These are phyloP conservation scores for Luffa aegyptiaca DNA, from an alignment of 306 rosid genomes.

Conservation along the genomic window DNA sequence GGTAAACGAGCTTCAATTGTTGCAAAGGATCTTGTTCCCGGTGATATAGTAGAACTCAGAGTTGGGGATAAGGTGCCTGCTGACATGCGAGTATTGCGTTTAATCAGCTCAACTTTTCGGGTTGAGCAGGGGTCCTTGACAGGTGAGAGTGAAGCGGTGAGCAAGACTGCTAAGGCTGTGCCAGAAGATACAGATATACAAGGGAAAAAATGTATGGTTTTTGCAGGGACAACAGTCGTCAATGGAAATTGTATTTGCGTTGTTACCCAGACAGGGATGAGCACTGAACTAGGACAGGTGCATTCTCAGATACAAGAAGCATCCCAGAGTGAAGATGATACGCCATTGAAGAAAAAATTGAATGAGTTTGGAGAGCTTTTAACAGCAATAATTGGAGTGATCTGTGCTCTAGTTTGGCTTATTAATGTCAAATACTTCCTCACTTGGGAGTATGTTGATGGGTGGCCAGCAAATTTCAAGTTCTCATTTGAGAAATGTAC, in stretches of 20 bases:
- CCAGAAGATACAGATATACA: slow-evolving; percentile 32
- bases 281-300: slow-evolving; percentile 54
- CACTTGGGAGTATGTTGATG: slow-evolving; percentile 33
- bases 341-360: slow-evolving; percentile 51
- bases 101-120: slow-evolving; percentile 38
- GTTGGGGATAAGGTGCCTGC: slow-evolving; percentile 48
- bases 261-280: slow-evolving; percentile 55
- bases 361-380: slow-evolving; percentile 40
- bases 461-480: slow-evolving; percentile 37
- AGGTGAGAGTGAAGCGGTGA: slow-evolving; percentile 49
- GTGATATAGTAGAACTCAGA: slow-evolving; percentile 40
- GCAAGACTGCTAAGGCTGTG: slow-evolving; percentile 31
- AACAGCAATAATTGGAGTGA: slow-evolving; percentile 32
- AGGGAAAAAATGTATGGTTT: slow-evolving; percentile 30
- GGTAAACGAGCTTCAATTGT: slow-evolving; percentile 30
- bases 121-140: slow-evolving; percentile 43
- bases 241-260: slow-evolving; percentile 48
- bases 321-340: slow-evolving; percentile 43
- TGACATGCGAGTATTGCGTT: slow-evolving; percentile 30
- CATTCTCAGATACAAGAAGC: slow-evolving; percentile 52
- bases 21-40: slow-evolving; percentile 80
- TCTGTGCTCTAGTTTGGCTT: slow-evolving; percentile 39
- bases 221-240: slow-evolving; percentile 57
- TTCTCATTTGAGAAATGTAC: slow-evolving; percentile 45
- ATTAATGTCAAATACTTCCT: slow-evolving; percentile 43